A percentile compares a stretch with the other conserved stretches of the same genome.
phyloP scores from a whole-genome alignment of 148 eudicot species.

The Agrostemma githago region DNA sequence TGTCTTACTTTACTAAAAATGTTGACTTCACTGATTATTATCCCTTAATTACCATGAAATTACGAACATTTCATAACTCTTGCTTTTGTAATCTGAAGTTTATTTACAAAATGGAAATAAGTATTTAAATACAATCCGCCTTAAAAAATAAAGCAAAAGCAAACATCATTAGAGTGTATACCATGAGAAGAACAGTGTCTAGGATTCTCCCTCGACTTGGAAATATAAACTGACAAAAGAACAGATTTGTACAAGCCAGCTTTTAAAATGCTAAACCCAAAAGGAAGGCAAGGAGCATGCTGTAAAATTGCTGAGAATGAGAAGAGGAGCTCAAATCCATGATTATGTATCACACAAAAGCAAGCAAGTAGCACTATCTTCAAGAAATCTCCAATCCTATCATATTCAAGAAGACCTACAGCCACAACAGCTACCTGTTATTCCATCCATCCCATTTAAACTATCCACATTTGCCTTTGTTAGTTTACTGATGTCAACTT shows the following conservation, averaged over 20 bases:
- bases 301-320: constrained; percentile 83
- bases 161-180: constrained; percentile 23
- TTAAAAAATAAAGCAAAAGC: constrained; percentile 1
- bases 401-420: constrained; percentile 63
- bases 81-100: not conserved
- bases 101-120: not conserved
- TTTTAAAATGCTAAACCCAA: constrained; percentile 81
- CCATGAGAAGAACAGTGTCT: constrained; percentile 53
- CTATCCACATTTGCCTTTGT: not conserved
- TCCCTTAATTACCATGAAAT: not conserved
- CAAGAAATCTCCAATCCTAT: constrained; percentile 59
- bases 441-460: not conserved
- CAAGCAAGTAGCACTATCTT: constrained; percentile 78
- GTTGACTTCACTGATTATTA: not conserved
- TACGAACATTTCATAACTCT: not conserved
- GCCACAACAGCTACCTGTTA: not conserved
- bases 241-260: constrained; percentile 90
- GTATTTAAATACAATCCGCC: not conserved
- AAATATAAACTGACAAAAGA: constrained; percentile 74
- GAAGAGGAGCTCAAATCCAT: constrained; percentile 72
- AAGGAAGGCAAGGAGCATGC: constrained; percentile 77
- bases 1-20: not conserved
- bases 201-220: constrained; percentile 38
- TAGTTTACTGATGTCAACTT: not conserved
- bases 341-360: constrained; percentile 81